These are phyloP conservation scores for Diplocarpon mali DNA, from an alignment of 2,329 filamentous ascomycete genomes.

Conservation along the genomic window DNA sequence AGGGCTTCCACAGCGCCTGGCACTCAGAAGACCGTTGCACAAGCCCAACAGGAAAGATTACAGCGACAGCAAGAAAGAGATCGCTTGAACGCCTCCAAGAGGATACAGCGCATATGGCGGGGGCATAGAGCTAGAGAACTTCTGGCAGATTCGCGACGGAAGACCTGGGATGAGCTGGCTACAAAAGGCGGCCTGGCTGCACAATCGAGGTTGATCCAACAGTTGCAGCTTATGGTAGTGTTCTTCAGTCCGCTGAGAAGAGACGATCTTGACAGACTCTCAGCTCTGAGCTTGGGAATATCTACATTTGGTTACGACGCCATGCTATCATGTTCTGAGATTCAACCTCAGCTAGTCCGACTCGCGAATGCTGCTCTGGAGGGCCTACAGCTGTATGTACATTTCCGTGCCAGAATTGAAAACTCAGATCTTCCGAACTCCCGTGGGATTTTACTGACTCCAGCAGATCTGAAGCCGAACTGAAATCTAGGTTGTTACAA, in stretches of 20 bases:
- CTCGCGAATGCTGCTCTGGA: slow-evolving; percentile 19
- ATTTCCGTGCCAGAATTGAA: not conserved
- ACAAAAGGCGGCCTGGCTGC: slow-evolving; percentile 22
- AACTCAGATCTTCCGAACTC: not conserved
- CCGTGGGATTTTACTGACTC: slow-evolving; percentile 9
- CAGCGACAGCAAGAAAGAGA: slow-evolving; percentile 73
- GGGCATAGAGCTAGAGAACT: slow-evolving; percentile 54
- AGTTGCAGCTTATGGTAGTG: slow-evolving; percentile 38
- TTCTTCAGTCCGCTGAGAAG: slow-evolving; percentile 35
- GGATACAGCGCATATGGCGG: slow-evolving; percentile 74
- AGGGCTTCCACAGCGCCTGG: slow-evolving; percentile 49
- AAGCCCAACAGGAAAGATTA: slow-evolving; percentile 77
- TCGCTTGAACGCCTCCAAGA: slow-evolving; percentile 59
- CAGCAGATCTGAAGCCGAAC: slow-evolving; percentile 14
- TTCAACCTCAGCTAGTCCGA: slow-evolving; percentile 16
- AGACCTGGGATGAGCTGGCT: slow-evolving; percentile 52
- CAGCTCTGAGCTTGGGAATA: slow-evolving; percentile 29
- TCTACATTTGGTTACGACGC: slow-evolving; percentile 26
- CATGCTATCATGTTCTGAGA: slow-evolving; percentile 24
- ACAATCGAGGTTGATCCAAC: slow-evolving; percentile 30
- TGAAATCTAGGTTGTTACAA: slow-evolving; percentile 13
- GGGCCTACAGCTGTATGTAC: slow-evolving; percentile 22
- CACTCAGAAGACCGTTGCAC: slow-evolving; percentile 66
- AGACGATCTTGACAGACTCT: slow-evolving; percentile 40
- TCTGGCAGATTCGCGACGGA: slow-evolving; percentile 46